phyloP scores from a whole-genome alignment of 805 yeast genomes.

The Grigorovia jiainica region DNA sequence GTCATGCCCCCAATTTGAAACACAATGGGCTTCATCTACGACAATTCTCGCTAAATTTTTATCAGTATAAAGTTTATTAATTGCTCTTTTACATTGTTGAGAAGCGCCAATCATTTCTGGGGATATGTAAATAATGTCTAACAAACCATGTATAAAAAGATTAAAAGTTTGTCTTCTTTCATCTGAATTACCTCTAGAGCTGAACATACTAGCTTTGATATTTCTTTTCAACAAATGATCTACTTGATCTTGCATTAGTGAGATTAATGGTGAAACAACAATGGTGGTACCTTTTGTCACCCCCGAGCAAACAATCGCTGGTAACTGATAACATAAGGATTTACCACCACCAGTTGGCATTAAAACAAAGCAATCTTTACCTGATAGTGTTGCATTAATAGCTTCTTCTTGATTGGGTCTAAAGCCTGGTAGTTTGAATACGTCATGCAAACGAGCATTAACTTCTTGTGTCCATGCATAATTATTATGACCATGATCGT shows the following conservation, averaged over 20 bases:
- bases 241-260: slow-evolving; percentile 97
- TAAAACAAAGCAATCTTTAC: slow-evolving; percentile 83
- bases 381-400: slow-evolving; percentile 62
- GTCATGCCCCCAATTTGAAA: slow-evolving; percentile 98
- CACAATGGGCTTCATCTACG: slow-evolving; percentile 97
- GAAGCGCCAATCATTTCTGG: slow-evolving; percentile 92
- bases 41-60: slow-evolving; percentile 72
- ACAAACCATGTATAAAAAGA: slow-evolving; percentile 52
- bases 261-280: slow-evolving; percentile 89
- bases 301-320: slow-evolving; percentile 76
- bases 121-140: slow-evolving; percentile 77
- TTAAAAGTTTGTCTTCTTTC: slow-evolving; percentile 59
- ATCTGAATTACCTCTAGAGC: slow-evolving; percentile 59
- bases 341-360: slow-evolving; percentile 99
- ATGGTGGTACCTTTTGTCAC: slow-evolving; percentile 76
- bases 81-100: slow-evolving; percentile 53
- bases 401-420: slow-evolving; percentile 85
- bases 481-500: background rate
- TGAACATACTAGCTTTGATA: slow-evolving; percentile 82
- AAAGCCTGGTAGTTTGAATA: slow-evolving; percentile 59
- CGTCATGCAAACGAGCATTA: slow-evolving; percentile 41
- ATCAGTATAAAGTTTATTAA: slow-evolving; percentile 46
- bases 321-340: slow-evolving; percentile 90
- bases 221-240: slow-evolving; percentile 60
- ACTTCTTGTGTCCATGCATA: slow-evolving; percentile 66